These are phyloP conservation scores for Euphorbia lathyris DNA, from an alignment of 345 rosid species.

Conservation along the genomic window DNA sequence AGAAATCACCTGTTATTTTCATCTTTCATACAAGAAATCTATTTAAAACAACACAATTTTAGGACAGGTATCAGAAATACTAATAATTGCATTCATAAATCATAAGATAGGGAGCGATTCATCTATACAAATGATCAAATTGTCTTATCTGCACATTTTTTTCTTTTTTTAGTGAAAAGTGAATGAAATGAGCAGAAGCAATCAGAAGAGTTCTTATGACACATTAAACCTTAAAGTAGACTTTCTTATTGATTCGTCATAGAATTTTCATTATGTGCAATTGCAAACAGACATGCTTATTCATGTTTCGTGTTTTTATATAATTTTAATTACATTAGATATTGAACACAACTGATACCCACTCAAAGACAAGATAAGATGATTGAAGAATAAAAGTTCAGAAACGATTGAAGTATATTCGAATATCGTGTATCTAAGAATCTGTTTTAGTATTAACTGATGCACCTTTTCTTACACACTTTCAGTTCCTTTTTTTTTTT, in stretches of 20 bases:
- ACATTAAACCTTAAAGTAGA: neutral
- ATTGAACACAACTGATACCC: neutral
- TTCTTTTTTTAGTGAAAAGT: neutral
- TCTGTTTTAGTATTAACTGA: neutral
- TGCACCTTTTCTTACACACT: neutral
- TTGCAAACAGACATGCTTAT: neutral
- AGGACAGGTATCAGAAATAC: neutral
- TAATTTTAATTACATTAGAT: neutral
- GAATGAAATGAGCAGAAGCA: neutral
- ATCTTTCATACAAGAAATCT: conserved; percentile 23
- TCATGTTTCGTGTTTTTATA: too few relatives aligned
- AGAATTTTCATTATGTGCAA: neutral
- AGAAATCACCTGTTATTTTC: conserved; percentile 22
- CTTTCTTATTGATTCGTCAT: neutral
- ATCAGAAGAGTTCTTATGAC: neutral
- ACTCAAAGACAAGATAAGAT: neutral
- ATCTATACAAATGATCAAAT: too few relatives aligned
- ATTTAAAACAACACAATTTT: conserved; percentile 1
- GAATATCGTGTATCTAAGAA: neutral
- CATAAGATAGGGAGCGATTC: neutral
- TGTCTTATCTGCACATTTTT: neutral
- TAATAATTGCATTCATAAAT: neutral
- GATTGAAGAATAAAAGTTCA: neutral
- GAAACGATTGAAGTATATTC: neutral
- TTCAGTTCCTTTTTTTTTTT: too few relatives aligned